Evolutionary conservation across 2,329 filamentous ascomycete genomes (phyloP), one percentile per base, ranked within the genome.

Genomic region (Cladosporium halotolerans): DNA sequence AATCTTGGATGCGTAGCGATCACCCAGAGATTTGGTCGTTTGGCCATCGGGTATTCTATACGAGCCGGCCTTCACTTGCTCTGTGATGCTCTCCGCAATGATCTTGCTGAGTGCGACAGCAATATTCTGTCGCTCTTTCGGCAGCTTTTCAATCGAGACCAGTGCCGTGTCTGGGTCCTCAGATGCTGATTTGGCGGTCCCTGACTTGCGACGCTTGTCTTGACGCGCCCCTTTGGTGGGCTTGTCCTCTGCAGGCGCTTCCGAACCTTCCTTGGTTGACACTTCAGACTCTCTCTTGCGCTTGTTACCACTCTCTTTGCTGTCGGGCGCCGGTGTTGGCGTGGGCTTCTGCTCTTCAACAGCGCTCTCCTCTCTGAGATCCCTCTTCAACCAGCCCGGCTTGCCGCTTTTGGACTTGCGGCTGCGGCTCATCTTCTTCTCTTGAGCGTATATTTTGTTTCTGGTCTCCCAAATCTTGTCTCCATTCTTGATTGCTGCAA

Each of bases 381-480:
- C 66, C 33, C 63, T 66, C 58, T 66, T 67, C 42, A 68, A 57
- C 63, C 65, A 68, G 23, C 58, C 59, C 14, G 63, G 63, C 50
- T 55, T 59, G 19, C 62, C 63, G 33, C 59, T 65, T 73, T 57
- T 73, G 63, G 80, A 79, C 72, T 85, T 73, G 63, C 80, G 79
- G 16, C 74, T 79, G 72, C 85, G 74, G 46, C 70, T 74, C 67
- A 83, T 85, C 62, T 86, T 82, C 45, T 81, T 79, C 53, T 72
- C 72, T 56, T 77, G 77, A 66, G 73, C 69, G 72, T 70, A 65
- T 68, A 63, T 61, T 55, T 59, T 62, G 23, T 60, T 65, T 32
- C 66, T 55, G 8, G 41, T 55, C 66, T 91, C 86, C 93, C 93
- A 97, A 0, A 89, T 87, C 70, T 84, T 86, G 72, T 96, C 89